These are phyloP conservation scores for Trichoderma afroharzianum DNA, from an alignment of 2,329 filamentous ascomycete species.

Conservation along the genomic window DNA sequence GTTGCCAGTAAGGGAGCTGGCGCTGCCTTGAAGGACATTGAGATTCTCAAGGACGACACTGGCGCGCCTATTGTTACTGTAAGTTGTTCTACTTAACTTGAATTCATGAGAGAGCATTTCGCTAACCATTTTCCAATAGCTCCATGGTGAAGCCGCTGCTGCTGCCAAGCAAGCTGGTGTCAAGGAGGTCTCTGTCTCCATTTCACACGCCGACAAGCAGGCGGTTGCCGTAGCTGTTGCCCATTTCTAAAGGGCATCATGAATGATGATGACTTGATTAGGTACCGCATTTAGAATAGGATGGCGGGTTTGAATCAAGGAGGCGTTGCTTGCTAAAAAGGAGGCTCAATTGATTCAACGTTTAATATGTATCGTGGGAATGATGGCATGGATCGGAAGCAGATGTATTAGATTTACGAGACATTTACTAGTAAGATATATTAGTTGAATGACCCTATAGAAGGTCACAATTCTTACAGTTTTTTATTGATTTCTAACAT, in stretches of 20 bases:
- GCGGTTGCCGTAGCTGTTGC: conserved; percentile 92
- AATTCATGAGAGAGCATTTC: not conserved
- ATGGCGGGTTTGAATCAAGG: not conserved
- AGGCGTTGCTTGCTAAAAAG: conserved; percentile 2
- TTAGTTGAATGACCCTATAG: conserved; percentile 1
- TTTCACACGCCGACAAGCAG: conserved; percentile 92
- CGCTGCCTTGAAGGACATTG: conserved; percentile 89
- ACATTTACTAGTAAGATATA: not conserved
- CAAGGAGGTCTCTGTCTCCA: conserved; percentile 85
- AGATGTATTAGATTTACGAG: conserved; percentile 3
- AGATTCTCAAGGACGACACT: conserved; percentile 75
- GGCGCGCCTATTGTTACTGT: conserved; percentile 83
- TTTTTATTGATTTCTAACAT: not conserved
- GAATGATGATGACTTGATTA: not conserved
- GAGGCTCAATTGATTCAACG: not conserved
- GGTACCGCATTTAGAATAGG: not conserved
- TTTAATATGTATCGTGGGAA: not conserved
- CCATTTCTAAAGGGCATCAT: conserved; percentile 54
- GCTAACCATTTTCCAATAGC: conserved; percentile 52
- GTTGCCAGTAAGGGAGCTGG: conserved; percentile 84
- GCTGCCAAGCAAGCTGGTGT: conserved; percentile 85
- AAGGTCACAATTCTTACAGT: not conserved
- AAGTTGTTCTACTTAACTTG: conserved; percentile 42
- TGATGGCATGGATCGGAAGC: not conserved
- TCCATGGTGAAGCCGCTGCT: conserved; percentile 78